Percentiles rank a stretch among this genome's conserved stretches.
Evolutionary conservation across 257 asterid species (phyloP).

Genomic region (Solanum appendiculatum): DNA sequence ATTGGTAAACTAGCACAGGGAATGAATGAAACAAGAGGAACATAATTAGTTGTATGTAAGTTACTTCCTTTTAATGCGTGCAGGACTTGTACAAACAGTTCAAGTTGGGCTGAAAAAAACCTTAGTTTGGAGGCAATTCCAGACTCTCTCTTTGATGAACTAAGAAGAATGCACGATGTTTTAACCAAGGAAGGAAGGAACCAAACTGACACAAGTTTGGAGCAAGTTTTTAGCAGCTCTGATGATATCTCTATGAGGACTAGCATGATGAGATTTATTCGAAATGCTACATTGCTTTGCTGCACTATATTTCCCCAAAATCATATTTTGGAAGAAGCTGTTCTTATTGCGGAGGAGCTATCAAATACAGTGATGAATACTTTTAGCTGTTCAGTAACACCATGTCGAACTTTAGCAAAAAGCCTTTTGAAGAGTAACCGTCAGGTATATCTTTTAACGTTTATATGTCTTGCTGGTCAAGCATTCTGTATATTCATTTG

Average conservation of each 20-base stretch:
- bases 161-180: conserved; percentile 39
- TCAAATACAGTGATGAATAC: conserved; percentile 56
- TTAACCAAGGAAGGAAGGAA: conserved; percentile 23
- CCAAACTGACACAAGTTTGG: conserved; percentile 32
- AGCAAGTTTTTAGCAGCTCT: conserved; percentile 39
- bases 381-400: conserved; percentile 45
- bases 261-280: conserved; percentile 66
- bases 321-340: conserved; percentile 81
- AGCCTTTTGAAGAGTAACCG: conserved; percentile 70
- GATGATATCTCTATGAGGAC: conserved; percentile 58
- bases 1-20: background rate
- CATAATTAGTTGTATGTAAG: background rate
- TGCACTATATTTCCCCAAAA: conserved; percentile 69
- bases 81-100: conserved; percentile 92
- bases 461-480: background rate
- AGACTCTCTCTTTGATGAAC: conserved; percentile 43
- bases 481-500: background rate
- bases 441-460: conserved; percentile 45
- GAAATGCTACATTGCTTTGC: conserved; percentile 76
- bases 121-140: conserved; percentile 65
- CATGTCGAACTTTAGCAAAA: conserved; percentile 88
- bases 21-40: background rate
- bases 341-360: conserved; percentile 90
- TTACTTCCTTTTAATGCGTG: conserved; percentile 6
- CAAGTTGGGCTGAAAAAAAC: conserved; percentile 62